Conservation (phyloP, 2,329 filamentous ascomycete genomes). For the Alternaria sp. region DNA sequence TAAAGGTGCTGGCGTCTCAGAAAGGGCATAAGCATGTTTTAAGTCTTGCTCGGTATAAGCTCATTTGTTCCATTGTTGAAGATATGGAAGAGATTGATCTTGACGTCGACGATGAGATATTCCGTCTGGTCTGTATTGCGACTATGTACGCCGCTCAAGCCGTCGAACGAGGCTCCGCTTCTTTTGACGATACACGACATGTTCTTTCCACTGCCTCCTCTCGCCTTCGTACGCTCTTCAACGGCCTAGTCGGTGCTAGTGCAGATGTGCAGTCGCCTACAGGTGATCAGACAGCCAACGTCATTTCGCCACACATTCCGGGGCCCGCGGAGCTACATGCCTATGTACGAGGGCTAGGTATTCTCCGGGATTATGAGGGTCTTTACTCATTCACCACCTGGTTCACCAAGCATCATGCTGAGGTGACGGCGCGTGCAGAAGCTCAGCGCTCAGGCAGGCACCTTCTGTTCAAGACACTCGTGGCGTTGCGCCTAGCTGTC, state of each 20-base stretch:
- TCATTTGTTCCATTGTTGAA: slow-evolving; percentile 31
- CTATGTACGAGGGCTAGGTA: slow-evolving; percentile 69
- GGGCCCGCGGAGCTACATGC: slow-evolving; percentile 59
- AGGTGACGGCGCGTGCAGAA: slow-evolving; percentile 37
- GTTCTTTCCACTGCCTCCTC: slow-evolving; percentile 24
- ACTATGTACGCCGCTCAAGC: slow-evolving; percentile 37
- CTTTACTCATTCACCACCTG: slow-evolving; percentile 65
- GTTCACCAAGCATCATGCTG: slow-evolving; percentile 52
- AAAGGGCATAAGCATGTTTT: background rate
- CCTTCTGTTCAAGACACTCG: slow-evolving; percentile 43
- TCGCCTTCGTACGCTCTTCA: slow-evolving; percentile 36
- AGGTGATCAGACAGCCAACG: background rate
- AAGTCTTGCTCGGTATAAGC: slow-evolving; percentile 26
- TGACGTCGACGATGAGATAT: slow-evolving; percentile 42
- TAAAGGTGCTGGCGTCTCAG: slow-evolving; percentile 29
- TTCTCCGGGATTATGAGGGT: slow-evolving; percentile 64
- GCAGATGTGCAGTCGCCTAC: slow-evolving; percentile 14
- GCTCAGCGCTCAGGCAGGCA: slow-evolving; percentile 30
- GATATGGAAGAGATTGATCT: slow-evolving; percentile 37
- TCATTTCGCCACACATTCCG: slow-evolving; percentile 52
- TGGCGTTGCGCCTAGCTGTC: slow-evolving; percentile 51
- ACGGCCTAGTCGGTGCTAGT: slow-evolving; percentile 28
- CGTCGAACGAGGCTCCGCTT: slow-evolving; percentile 14
- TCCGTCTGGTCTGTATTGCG: slow-evolving; percentile 42
- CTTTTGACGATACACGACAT: slow-evolving; percentile 13